These are phyloP conservation scores for Wallacemonas rigidus DNA, from an alignment of 208 protist genomes.

Conservation along the genomic window DNA sequence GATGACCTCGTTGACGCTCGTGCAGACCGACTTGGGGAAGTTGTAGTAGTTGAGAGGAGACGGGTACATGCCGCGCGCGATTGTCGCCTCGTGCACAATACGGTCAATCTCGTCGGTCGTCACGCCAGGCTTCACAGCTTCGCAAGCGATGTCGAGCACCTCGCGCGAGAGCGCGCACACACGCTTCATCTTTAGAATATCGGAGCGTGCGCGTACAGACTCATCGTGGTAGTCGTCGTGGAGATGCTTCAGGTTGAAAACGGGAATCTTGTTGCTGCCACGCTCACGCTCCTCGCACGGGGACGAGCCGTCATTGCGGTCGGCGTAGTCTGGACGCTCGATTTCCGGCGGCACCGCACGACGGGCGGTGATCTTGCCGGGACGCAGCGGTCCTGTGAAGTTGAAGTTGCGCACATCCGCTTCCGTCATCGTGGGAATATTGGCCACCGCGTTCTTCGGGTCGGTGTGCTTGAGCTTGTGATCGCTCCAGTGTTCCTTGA, in stretches of 20 bases:
- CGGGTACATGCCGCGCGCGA: conserved; percentile 95
- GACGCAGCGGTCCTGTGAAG: conserved; percentile 83
- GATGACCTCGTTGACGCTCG: conserved; percentile 95
- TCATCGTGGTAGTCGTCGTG: conserved; percentile 75
- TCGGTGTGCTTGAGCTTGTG: conserved; percentile 90
- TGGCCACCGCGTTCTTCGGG: conserved; percentile 51
- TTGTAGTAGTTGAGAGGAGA: conserved; percentile 98
- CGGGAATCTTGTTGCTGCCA: conserved; percentile 61
- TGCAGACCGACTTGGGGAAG: conserved; percentile 98
- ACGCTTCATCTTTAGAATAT: conserved; percentile 90
- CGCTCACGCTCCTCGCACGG: conserved; percentile 77
- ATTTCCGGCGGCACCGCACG: conserved; percentile 78
- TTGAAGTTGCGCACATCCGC: conserved; percentile 68
- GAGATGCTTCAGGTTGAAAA: conserved; percentile 75
- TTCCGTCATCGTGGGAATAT: conserved; percentile 88
- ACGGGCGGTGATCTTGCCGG: conserved; percentile 83
- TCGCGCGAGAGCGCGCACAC: conserved; percentile 89
- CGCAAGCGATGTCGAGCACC: conserved; percentile 95
- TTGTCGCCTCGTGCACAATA: conserved; percentile 91
- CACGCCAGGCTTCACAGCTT: conserved; percentile 89
- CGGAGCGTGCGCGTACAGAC: conserved; percentile 69
- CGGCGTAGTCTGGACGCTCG: conserved; percentile 82
- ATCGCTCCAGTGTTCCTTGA: conserved; percentile 83
- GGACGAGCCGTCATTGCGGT: conserved; percentile 79
- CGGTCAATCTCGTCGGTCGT: conserved; percentile 98